Base-by-base conservation (phyloP, 768 basidiomycete species). In the Panus rudis region DNA sequence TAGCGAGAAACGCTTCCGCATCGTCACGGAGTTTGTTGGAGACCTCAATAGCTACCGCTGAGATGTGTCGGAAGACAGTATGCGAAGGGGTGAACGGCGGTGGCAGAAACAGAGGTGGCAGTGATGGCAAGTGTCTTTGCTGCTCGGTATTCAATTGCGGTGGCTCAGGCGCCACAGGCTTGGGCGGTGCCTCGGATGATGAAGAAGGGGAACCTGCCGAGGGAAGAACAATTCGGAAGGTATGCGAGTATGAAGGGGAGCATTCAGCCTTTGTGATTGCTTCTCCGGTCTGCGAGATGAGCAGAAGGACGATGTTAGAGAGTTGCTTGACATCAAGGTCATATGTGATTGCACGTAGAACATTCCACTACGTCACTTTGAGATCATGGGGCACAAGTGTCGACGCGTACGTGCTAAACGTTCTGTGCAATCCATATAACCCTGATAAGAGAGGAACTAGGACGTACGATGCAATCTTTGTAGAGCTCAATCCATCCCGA, bases 61-160 rank as follows among this genome's bases (percentile, higher is more conserved):
- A 70, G 24, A 90, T 67, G 57, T 84, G 78, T 32, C 67, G 48
- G 55, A 89, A 90, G 31, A 79, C 74, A 6, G 78, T 77, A 52
- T 90, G 83, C 14, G 81, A 77, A 6, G 87, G 81, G 0, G 81
- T 75, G 61, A 84, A 89, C 14, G 87, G 86, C 17, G 81, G 76
- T 14, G 85, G 85, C 21, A 79, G 76, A 57, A 87, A 83, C 28
- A 89, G 62, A 4, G 81, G 71, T 28, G 72, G 71, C 49, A 84
- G 51, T 44, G 69, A 61, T 28, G 76, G 71, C 33, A 89, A 65
- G 57, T 45, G 47, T 72, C n/a, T n/a, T n/a, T n/a, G n/a, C n/a
- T n/a, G n/a, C n/a, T n/a, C 71, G 34, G 63, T 55, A 16, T 52
- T 48, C 45, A 52, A 35, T 33, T 16, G 24, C 32, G 33, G 28